A percentile compares a stretch with the other conserved stretches of the same genome.
These are phyloP conservation scores for Phytophthora pisi DNA, from an alignment of 352 stramenopile genomes.

Conservation along the genomic window DNA sequence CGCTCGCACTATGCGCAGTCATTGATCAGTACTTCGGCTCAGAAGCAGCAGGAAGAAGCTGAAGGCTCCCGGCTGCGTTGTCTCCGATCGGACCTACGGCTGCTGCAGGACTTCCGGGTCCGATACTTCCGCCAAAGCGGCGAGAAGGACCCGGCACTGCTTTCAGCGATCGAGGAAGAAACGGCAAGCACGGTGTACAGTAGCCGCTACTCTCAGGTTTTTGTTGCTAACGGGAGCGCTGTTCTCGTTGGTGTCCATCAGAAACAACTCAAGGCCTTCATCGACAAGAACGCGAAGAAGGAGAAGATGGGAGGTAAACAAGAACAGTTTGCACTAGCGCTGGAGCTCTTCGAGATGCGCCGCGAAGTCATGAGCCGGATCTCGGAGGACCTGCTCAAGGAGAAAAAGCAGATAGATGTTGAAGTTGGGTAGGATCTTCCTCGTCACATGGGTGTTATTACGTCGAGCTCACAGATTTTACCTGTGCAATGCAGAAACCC, in stretches of 20 bases:
- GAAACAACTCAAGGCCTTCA: slow-evolving; percentile 59
- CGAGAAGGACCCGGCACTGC: slow-evolving; percentile 20
- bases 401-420: slow-evolving; percentile 67
- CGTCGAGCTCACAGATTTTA: background rate
- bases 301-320: slow-evolving; percentile 67
- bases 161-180: slow-evolving; percentile 40
- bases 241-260: slow-evolving; percentile 12
- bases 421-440: slow-evolving; percentile 49
- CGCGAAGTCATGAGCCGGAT: slow-evolving; percentile 75
- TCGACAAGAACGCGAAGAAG: slow-evolving; percentile 64
- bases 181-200: slow-evolving; percentile 30
- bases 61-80: slow-evolving; percentile 56
- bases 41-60: slow-evolving; percentile 57
- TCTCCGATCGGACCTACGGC: slow-evolving; percentile 62
- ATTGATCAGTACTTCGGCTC: slow-evolving; percentile 45
- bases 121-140: slow-evolving; percentile 35
- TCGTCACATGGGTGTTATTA: slow-evolving; percentile 2
- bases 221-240: background rate
- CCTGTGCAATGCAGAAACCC: slow-evolving; percentile 24
- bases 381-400: slow-evolving; percentile 70
- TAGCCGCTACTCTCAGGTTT: background rate
- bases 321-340: slow-evolving; percentile 37
- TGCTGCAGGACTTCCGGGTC: slow-evolving; percentile 72
- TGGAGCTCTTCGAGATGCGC: slow-evolving; percentile 71
- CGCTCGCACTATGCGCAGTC: slow-evolving; percentile 61